Base-by-base conservation (phyloP, 441 rosid species). In the Jatropha podagrica region DNA sequence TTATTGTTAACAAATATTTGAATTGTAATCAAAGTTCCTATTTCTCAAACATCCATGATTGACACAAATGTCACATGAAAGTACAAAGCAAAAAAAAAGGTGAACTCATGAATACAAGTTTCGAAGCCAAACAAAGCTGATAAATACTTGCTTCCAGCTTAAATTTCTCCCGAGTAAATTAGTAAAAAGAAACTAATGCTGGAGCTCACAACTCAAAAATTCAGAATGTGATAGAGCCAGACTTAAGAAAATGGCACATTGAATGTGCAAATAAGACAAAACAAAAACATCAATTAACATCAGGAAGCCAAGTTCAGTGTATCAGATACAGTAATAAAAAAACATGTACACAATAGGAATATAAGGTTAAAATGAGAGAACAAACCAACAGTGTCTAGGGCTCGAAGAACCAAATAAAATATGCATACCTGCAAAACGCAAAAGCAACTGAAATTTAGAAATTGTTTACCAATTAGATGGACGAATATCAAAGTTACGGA, bases 361-460 rank as follows among this genome's bases (percentile, higher is more conserved):
- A 74, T 11, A 56, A 68, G 79, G 69, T 23, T 52, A 69, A 42
- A 63, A 59, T 75, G 61, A 88, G 91, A 76, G 65, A 77, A 88
- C 95, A 76, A 78, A 95, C 98, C 99, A 78, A 93, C 98, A 26
- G 99, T 96, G 70, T 96, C 99, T 48, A 96, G 98, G 73, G 98
- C 99, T 76, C 98, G 93, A 71, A 96, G 99, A 84, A 96, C 97
- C 92, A 96, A 78, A 83, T 96, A 96, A 78, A 96, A 96, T 69
- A 96, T 85, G 85, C 99, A 93, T 65, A 96, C 88, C 99, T 96
- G 89, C 78, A 85, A 69, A 79, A 71, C 66, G 71, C 52, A 59
- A 75, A 77, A 52, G 23, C 60, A n/a, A 37, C 9, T 40, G 7
- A 1, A 41, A 38, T 13, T 49, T n/a, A 64, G 8, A 56, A 72